A percentile compares a stretch with the other conserved stretches of the same genome.
Conservation (phyloP, 2,329 filamentous ascomycete genomes). For the Alternaria ventricosa region DNA sequence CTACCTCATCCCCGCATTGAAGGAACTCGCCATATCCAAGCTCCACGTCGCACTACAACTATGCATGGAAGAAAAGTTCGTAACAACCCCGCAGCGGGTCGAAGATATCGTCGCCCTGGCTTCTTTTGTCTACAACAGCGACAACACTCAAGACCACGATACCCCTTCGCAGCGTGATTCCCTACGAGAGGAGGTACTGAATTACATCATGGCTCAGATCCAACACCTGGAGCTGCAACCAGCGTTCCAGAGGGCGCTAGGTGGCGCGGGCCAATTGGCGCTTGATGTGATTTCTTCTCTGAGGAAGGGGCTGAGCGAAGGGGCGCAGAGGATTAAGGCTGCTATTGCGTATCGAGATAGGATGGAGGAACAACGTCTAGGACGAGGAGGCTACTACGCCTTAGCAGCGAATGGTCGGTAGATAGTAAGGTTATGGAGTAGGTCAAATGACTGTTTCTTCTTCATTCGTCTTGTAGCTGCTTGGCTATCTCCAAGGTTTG, state of each 20-base stretch:
- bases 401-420: not conserved
- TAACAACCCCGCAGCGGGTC: not conserved
- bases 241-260: not conserved
- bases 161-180: not conserved
- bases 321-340: not conserved
- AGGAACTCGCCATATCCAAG: not conserved
- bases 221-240: not conserved
- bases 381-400: not conserved
- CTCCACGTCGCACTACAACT: not conserved
- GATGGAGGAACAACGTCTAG: not conserved
- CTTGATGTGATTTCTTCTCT: not conserved
- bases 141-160: not conserved
- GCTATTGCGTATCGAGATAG: fast-evolving
- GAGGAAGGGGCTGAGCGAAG: not conserved
- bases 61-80: not conserved
- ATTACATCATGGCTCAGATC: not conserved
- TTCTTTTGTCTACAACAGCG: not conserved
- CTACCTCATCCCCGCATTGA: not conserved
- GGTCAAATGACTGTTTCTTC: not conserved
- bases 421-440: not conserved
- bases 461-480: not conserved
- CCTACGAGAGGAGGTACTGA: not conserved
- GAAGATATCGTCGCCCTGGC: not conserved
- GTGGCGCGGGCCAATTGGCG: not conserved
- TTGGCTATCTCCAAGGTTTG: not conserved